Percentiles rank a stretch among this genome's conserved stretches.
Conservation (phyloP, 306 rosid species). For the Senna tora region DNA sequence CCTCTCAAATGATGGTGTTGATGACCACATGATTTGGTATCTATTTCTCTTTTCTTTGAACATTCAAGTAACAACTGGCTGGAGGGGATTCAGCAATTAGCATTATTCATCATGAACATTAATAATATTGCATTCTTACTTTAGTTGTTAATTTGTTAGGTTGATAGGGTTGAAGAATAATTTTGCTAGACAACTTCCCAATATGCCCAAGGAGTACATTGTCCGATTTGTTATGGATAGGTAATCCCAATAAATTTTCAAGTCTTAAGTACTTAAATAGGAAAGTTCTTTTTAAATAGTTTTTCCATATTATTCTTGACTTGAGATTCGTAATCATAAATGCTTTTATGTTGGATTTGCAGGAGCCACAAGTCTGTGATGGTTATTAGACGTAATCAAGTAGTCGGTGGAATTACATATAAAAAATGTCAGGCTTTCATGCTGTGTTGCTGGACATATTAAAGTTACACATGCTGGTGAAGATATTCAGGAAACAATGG, state of each 20-base stretch:
- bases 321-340: constrained; percentile 17
- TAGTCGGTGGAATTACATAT: constrained; percentile 93
- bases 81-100: background rate
- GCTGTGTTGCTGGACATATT: constrained; percentile 98
- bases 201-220: constrained; percentile 99
- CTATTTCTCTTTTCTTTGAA: constrained; percentile 32
- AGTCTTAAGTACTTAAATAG: background rate
- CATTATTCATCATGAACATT: constrained; percentile 1
- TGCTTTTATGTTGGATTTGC: constrained; percentile 40
- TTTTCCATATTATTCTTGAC: constrained; percentile 26
- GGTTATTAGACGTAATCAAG: constrained; percentile 84
- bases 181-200: constrained; percentile 92
- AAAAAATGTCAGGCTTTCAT: constrained; percentile 86
- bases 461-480: constrained; percentile 93
- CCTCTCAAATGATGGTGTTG: constrained; percentile 77
- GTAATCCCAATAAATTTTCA: constrained; percentile 45
- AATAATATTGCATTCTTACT: constrained; percentile 29
- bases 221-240: constrained; percentile 99
- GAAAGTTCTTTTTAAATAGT: constrained; percentile 10
- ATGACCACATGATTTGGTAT: constrained; percentile 96
- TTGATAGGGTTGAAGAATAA: constrained; percentile 95
- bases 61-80: constrained; percentile 8
- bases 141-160: constrained; percentile 54
- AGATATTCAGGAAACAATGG: constrained; percentile 99
- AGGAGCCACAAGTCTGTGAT: constrained; percentile 96